Evolutionary conservation across 1,139 yeast species (phyloP), one percentile per base, ranked within the genome.

Genomic region (Sugiyamaella paludigena): DNA sequence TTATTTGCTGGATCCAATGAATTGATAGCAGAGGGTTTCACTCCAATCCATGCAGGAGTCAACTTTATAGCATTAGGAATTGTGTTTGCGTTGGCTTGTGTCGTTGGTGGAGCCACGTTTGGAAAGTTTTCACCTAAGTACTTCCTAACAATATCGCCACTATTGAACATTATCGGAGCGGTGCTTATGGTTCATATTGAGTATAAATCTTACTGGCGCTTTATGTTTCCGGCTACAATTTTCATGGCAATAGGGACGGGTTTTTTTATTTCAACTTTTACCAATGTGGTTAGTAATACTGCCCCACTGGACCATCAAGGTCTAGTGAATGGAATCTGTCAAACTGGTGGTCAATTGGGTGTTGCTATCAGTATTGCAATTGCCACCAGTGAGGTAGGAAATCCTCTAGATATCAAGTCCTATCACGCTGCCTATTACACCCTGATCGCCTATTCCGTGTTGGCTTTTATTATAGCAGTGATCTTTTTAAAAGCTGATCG

Each of bases 281-380:
- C 57, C 15, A 56, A 54, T 33, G 58, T 58, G 2, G 55, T 66
- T 5, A 52, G 66, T 35, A 48, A 55, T 2, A 40, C 57, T 12
- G 65, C 72, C 5, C 72, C 73, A 6, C 40, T 60, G 10, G 66
- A 66, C 43, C 55, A 66, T 31, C 73, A 69, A 49, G 71, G 71
- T 2, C 55, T 60, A 9, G 66, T 68, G 6, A 53, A 59, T 19
- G 73, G 70, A 7, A 57, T 68, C 16, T 59, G 58, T 47, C 63
- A 60, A 46, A 60, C 71, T 0, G 48, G 56, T 30, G 63, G 64
- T 1, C 73, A 69, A 54, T 13, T 54, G 5, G 56, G 56, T 1
- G 42, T 44, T 15, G 58, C 66, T 15, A 35, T 67, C 26, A 61
- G 60, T 4, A 53, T 58, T 43, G 64, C 69, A 9, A 49, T 63